Percentiles rank a stretch among this genome's conserved stretches.
Conservation (phyloP, 2,329 filamentous ascomycete species). For the Magnaporthiopsis poae region DNA sequence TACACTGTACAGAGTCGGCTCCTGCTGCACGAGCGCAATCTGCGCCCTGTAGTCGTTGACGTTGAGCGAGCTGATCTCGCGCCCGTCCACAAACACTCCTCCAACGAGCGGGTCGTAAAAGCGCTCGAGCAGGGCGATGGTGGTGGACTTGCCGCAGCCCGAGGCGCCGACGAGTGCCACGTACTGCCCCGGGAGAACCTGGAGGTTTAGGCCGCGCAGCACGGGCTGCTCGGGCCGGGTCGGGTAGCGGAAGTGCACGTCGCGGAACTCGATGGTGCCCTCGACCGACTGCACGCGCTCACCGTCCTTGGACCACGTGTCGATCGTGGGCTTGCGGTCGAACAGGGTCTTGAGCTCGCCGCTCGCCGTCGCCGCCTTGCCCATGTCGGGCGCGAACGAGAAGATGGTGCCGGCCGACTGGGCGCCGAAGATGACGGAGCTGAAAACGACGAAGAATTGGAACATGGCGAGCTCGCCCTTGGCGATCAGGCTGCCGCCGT, state of each 20-base stretch:
- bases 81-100: constrained; percentile 70
- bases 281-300: constrained; percentile 53
- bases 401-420: constrained; percentile 87
- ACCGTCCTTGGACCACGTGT: constrained; percentile 68
- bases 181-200: constrained; percentile 68
- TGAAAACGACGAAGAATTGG: constrained; percentile 88
- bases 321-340: constrained; percentile 71
- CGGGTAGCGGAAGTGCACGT: constrained; percentile 90
- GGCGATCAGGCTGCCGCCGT: constrained; percentile 68
- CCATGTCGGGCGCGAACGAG: constrained; percentile 84
- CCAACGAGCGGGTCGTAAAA: constrained; percentile 87
- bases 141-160: constrained; percentile 89
- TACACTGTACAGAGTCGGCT: constrained; percentile 71
- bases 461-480: constrained; percentile 64
- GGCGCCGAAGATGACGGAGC: constrained; percentile 77
- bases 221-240: constrained; percentile 87
- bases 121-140: constrained; percentile 80
- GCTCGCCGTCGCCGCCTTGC: constrained; percentile 80
- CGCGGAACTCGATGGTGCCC: constrained; percentile 76
- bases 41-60: constrained; percentile 76
- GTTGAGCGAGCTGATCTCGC: constrained; percentile 71
- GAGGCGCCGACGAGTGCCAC: constrained; percentile 87
- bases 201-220: constrained; percentile 69
- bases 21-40: constrained; percentile 83
- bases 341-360: constrained; percentile 72